phyloP scores from a whole-genome alignment of 2,329 filamentous ascomycete species.

The Nectriaceae sp. region DNA sequence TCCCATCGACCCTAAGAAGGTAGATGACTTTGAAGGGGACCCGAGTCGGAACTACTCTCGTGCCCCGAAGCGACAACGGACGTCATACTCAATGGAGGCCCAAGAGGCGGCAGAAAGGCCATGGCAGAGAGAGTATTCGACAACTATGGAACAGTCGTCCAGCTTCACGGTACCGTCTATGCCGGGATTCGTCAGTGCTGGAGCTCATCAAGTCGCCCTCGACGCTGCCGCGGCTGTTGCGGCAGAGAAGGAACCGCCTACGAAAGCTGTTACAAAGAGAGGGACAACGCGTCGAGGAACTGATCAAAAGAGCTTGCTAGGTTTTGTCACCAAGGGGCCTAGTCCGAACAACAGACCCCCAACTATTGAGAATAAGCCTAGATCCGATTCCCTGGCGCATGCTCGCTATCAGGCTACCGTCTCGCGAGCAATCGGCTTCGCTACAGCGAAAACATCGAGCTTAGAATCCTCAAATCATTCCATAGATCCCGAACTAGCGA shows the following conservation, averaged over 20 bases:
- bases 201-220: slow-evolving; percentile 51
- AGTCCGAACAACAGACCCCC: slow-evolving; percentile 14
- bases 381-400: slow-evolving; percentile 18
- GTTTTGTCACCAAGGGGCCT: slow-evolving; percentile 37
- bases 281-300: slow-evolving; percentile 35
- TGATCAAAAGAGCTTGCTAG: slow-evolving; percentile 45
- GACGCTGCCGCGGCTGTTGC: slow-evolving; percentile 21
- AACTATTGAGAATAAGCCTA: slow-evolving; percentile 11
- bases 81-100: slow-evolving; percentile 13
- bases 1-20: slow-evolving; percentile 47
- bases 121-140: slow-evolving; percentile 51
- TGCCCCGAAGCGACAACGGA: slow-evolving; percentile 34
- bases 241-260: slow-evolving; percentile 14
- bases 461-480: slow-evolving; percentile 13
- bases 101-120: slow-evolving; percentile 24
- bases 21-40: slow-evolving; percentile 20
- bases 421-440: slow-evolving; percentile 20
- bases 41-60: slow-evolving; percentile 19
- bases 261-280: slow-evolving; percentile 23
- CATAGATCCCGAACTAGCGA: slow-evolving; percentile 33
- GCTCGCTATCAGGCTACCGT: slow-evolving; percentile 29
- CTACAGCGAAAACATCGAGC: slow-evolving; percentile 3
- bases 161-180: slow-evolving; percentile 61
- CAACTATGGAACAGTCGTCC: slow-evolving; percentile 62
- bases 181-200: slow-evolving; percentile 64